Evolutionary conservation across 73 alveolate species (phyloP).

Genomic region (Urostyla sp.): DNA sequence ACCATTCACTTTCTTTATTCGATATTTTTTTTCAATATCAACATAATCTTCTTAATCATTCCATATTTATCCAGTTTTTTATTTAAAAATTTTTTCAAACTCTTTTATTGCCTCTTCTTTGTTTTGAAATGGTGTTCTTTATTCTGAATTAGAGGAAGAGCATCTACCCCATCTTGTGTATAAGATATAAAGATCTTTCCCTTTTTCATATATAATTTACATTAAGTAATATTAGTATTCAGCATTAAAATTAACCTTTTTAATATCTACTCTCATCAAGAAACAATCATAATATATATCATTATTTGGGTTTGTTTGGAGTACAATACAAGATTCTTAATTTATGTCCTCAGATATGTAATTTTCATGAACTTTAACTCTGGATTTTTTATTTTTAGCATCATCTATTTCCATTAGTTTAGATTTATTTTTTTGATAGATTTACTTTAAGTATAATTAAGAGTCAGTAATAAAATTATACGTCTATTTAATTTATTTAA

Average conservation of each 20-base stretch:
- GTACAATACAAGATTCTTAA: too few relatives aligned
- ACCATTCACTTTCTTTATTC: constrained; percentile 26
- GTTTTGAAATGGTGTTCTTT: constrained; percentile 45
- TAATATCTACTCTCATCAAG: constrained; percentile 16
- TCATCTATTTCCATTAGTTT: constrained; percentile 9
- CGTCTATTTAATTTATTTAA: background rate
- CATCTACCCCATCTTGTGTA: constrained; percentile 56
- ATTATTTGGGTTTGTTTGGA: too few relatives aligned
- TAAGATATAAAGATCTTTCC: constrained; percentile 7
- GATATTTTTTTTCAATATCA: constrained; percentile 11
- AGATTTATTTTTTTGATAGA: background rate
- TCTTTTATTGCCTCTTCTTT: constrained; percentile 49
- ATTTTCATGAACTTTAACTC: constrained; percentile 2
- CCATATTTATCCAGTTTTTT: constrained; percentile 83
- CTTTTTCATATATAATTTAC: constrained; percentile 31
- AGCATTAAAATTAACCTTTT: background rate
- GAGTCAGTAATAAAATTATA: background rate
- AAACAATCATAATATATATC: constrained; percentile 73
- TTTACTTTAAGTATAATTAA: background rate
- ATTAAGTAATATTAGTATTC: constrained; percentile 4
- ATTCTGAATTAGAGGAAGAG: background rate
- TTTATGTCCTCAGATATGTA: constrained; percentile 25
- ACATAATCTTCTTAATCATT: constrained; percentile 60
- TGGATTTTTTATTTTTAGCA: background rate
- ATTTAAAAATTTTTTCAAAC: constrained; percentile 52